Conservation (phyloP, 2,329 filamentous ascomycete genomes). For the Trichoderma endophyticum region DNA sequence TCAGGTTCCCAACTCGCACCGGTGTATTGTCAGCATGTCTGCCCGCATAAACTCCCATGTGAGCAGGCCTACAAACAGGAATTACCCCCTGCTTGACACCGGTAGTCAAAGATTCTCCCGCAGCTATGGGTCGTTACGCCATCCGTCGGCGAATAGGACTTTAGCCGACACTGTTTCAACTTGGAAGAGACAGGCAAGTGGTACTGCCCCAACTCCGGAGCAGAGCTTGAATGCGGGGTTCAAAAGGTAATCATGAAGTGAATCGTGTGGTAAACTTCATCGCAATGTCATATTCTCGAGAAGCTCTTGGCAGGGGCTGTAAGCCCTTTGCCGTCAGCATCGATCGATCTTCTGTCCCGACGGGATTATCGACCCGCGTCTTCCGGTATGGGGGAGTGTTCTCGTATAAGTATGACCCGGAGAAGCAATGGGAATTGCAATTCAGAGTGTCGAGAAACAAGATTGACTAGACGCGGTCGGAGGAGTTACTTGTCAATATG, state of each 20-base stretch:
- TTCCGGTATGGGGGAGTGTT: not conserved
- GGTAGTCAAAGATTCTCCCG: not conserved
- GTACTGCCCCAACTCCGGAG: not conserved
- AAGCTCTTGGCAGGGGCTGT: not conserved
- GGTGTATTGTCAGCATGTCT: not conserved
- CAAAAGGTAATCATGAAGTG: not conserved
- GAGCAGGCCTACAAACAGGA: not conserved
- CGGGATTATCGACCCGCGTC: not conserved
- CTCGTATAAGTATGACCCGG: not conserved
- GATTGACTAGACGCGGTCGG: not conserved
- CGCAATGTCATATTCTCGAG: not conserved
- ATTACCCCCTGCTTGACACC: not conserved
- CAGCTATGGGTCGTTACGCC: not conserved
- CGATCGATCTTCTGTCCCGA: not conserved
- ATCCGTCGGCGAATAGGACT: constrained; percentile 11
- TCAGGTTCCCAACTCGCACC: not conserved
- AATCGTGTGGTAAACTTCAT: not conserved
- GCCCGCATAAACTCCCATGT: not conserved
- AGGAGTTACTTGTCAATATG: not conserved
- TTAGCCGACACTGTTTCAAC: constrained; percentile 1
- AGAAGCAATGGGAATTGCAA: not conserved
- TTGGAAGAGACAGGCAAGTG: not conserved
- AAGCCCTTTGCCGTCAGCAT: not conserved
- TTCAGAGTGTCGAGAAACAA: not conserved
- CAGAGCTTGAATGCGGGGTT: not conserved